phyloP scores from a whole-genome alignment of 2,329 filamentous ascomycete species.

The Fusarium scirpi region DNA sequence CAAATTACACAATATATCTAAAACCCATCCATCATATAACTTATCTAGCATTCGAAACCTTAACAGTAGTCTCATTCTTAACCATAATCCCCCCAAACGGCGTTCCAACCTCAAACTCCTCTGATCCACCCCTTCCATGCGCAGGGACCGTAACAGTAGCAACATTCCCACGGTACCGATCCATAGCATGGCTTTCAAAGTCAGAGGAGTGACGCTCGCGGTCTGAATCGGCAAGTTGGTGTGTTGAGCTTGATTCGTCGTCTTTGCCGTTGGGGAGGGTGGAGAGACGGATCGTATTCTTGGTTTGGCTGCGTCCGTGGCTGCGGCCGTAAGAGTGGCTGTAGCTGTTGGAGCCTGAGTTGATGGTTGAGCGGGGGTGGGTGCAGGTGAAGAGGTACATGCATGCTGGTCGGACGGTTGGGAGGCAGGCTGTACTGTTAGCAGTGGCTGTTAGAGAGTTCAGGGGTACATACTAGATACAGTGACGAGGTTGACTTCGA shows the following conservation, averaged over 20 bases:
- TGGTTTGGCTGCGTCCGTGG: constrained; percentile 37
- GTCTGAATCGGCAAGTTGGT: constrained; percentile 36
- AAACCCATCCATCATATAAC: background rate
- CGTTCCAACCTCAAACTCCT: background rate
- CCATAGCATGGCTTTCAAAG: constrained; percentile 41
- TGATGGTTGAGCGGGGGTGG: constrained; percentile 24
- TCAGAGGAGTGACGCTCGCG: constrained; percentile 24
- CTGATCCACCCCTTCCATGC: background rate
- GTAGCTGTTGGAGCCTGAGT: constrained; percentile 35
- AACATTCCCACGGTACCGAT: constrained; percentile 26
- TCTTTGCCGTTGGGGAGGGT: constrained; percentile 30
- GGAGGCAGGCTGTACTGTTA: constrained; percentile 33
- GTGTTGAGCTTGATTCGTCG: constrained; percentile 42
- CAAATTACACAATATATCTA: background rate
- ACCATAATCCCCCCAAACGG: constrained; percentile 39
- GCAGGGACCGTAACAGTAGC: constrained; percentile 31
- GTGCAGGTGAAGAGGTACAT: constrained; percentile 38
- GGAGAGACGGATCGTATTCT: constrained; percentile 38
- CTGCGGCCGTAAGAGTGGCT: constrained; percentile 6
- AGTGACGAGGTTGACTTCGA: constrained; percentile 45
- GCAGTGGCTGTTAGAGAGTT: rapidly evolving
- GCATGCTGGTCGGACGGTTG: constrained; percentile 38
- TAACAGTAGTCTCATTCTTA: constrained; percentile 41
- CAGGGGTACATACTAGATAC: constrained; percentile 31
- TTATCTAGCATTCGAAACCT: constrained; percentile 16